Conservation (phyloP, 495 filamentous ascomycete genomes). For the Aspergillus panamensis region DNA sequence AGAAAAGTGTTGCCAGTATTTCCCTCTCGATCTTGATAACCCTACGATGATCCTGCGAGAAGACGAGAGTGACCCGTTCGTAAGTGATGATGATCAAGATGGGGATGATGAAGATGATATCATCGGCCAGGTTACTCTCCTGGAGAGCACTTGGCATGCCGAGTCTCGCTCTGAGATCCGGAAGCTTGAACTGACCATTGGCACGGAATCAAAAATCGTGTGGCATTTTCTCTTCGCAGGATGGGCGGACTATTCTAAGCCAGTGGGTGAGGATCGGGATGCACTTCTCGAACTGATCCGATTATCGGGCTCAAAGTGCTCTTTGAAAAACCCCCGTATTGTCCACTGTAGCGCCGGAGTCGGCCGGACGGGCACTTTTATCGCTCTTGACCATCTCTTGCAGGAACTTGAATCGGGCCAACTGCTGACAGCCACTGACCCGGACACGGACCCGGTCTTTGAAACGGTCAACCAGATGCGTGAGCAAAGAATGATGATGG, state of each 20-base stretch:
- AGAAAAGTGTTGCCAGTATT: conserved; percentile 93
- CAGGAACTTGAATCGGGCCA: conserved; percentile 74
- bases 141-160: conserved; percentile 44
- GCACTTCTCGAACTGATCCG: conserved; percentile 77
- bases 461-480: conserved; percentile 77
- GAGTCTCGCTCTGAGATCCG: conserved; percentile 53
- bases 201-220: conserved; percentile 63
- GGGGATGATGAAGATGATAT: conserved; percentile 18
- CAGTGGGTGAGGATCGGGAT: conserved; percentile 71
- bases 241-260: conserved; percentile 93
- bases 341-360: conserved; percentile 95
- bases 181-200: conserved; percentile 52
- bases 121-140: conserved; percentile 46
- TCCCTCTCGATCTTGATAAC: conserved; percentile 58
- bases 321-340: conserved; percentile 71
- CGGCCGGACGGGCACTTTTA: conserved; percentile 90
- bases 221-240: conserved; percentile 89
- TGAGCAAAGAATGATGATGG: conserved; percentile 93
- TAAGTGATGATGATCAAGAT: conserved; percentile 24
- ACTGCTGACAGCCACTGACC: conserved; percentile 45
- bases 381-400: conserved; percentile 87
- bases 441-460: conserved; percentile 59
- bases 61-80: conserved; percentile 38
- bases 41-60: conserved; percentile 60
- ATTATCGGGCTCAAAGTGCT: conserved; percentile 68